A percentile compares a stretch with the other conserved stretches of the same genome.
phyloP scores from a whole-genome alignment of 345 rosid genomes.

The Odontarrhena argentea region DNA sequence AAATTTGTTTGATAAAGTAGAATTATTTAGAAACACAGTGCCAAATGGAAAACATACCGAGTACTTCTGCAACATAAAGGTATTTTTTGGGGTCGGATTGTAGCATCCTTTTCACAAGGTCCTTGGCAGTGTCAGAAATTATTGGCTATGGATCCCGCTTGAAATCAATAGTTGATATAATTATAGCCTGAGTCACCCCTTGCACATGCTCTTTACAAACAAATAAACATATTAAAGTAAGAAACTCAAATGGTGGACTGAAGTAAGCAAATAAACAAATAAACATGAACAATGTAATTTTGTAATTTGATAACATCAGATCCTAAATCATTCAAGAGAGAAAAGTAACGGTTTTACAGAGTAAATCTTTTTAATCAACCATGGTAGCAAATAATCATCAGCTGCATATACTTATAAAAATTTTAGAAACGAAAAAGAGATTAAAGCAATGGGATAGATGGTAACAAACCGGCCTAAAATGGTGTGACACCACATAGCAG shows the following conservation, averaged over 20 bases:
- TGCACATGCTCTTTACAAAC: constrained; percentile 77
- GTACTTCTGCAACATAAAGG: constrained; percentile 85
- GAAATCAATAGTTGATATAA: constrained; percentile 77
- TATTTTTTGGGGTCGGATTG: constrained; percentile 77
- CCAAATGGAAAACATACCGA: constrained; percentile 51
- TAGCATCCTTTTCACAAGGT: constrained; percentile 90
- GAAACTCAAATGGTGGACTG: constrained; percentile 9
- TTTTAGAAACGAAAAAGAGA: constrained; percentile 1
- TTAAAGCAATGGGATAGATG: background rate
- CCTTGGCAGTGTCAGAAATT: constrained; percentile 91
- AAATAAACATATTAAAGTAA: constrained; percentile 8
- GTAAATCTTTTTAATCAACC: background rate
- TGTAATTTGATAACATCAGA: background rate
- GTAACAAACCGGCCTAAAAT: constrained; percentile 82
- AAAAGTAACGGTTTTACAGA: background rate
- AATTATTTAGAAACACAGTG: background rate
- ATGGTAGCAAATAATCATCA: constrained; percentile 14
- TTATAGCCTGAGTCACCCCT: constrained; percentile 93
- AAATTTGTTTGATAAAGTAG: constrained; percentile 13
- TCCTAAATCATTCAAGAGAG: constrained; percentile 15
- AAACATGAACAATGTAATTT: background rate
- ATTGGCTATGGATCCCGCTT: constrained; percentile 97
- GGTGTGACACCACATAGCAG: constrained; percentile 89
- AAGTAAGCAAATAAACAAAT: constrained; percentile 4
- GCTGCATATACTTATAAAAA: constrained; percentile 1